A percentile compares a stretch with the other conserved stretches of the same genome.
phyloP scores from a whole-genome alignment of 257 asterid species.

The Scutellaria minor region DNA sequence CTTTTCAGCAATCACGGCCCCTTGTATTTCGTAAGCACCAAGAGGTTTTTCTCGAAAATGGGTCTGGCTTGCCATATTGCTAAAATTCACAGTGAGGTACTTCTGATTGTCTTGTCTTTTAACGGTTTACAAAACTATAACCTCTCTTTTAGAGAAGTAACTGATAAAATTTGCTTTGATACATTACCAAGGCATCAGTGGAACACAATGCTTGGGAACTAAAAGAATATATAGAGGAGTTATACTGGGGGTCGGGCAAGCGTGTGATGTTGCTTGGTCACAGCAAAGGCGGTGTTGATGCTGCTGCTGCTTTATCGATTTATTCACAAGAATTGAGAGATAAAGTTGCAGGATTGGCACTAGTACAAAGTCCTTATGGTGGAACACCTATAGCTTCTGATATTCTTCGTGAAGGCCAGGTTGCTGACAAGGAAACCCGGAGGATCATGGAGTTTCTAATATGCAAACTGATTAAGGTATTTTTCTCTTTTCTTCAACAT shows the following conservation, averaged over 20 bases:
- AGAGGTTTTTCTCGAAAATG: conserved; percentile 86
- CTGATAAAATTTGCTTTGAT: conserved; percentile 25
- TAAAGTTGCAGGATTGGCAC: conserved; percentile 91
- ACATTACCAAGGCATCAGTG: conserved; percentile 71
- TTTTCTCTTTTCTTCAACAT: not conserved
- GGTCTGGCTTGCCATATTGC: conserved; percentile 95
- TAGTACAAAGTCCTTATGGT: conserved; percentile 94
- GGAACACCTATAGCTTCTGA: conserved; percentile 92
- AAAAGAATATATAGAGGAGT: conserved; percentile 88
- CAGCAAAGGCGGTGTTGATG: conserved; percentile 98
- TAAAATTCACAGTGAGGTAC: conserved; percentile 91
- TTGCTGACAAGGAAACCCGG: conserved; percentile 85
- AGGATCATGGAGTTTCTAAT: conserved; percentile 79
- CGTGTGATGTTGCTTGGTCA: conserved; percentile 92
- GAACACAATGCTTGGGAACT: conserved; percentile 94
- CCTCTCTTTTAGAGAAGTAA: conserved; percentile 12
- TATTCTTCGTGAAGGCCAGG: conserved; percentile 93
- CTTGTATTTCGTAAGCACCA: conserved; percentile 78
- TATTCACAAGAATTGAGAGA: conserved; percentile 66
- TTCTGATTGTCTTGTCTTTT: not conserved
- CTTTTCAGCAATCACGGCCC: conserved; percentile 96
- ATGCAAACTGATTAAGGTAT: conserved; percentile 89
- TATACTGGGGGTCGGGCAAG: conserved; percentile 95
- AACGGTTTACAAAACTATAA: not conserved
- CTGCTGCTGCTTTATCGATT: conserved; percentile 91